Evolutionary conservation across 2,329 filamentous ascomycete genomes (phyloP).

Genomic region (Penicillium olsonii): DNA sequence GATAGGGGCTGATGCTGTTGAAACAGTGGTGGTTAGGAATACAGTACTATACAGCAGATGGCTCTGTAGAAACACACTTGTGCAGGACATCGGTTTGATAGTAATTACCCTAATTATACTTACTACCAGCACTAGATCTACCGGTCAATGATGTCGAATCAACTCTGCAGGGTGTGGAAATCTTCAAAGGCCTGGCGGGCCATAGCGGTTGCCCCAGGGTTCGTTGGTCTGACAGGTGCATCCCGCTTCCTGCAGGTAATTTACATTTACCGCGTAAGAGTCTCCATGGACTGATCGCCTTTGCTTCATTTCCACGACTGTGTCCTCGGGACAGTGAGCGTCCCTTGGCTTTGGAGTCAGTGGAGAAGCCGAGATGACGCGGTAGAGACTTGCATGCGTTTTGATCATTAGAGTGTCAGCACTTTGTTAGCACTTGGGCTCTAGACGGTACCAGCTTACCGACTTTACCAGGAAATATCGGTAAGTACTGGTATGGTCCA

Average conservation of each 20-base stretch:
- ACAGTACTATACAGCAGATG: neutral
- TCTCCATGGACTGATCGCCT: slow-evolving; percentile 16
- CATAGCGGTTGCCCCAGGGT: slow-evolving; percentile 29
- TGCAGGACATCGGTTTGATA: neutral
- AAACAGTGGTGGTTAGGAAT: slow-evolving; percentile 5
- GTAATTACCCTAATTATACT: neutral
- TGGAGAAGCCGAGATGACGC: slow-evolving; percentile 10
- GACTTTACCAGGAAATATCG: neutral
- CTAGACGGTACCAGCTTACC: neutral
- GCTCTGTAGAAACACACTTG: neutral
- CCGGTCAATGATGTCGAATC: neutral
- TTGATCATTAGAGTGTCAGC: neutral
- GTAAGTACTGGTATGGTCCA: too few relatives aligned
- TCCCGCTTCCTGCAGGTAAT: slow-evolving; percentile 20
- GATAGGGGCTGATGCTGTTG: slow-evolving; percentile 3
- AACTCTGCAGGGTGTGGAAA: slow-evolving; percentile 6
- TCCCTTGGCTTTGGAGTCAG: slow-evolving; percentile 2
- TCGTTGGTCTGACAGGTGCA: slow-evolving; percentile 24
- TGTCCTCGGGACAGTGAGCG: slow-evolving; percentile 16
- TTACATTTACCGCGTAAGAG: slow-evolving; percentile 3
- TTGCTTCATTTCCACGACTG: slow-evolving; percentile 11
- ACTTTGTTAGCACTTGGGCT: slow-evolving; percentile 1
- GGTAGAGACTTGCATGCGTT: slow-evolving; percentile 2
- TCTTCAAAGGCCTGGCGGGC: slow-evolving; percentile 17
- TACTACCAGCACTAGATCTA: neutral